phyloP scores from a whole-genome alignment of 2,329 filamentous ascomycete genomes.

The Cercospora sojina region DNA sequence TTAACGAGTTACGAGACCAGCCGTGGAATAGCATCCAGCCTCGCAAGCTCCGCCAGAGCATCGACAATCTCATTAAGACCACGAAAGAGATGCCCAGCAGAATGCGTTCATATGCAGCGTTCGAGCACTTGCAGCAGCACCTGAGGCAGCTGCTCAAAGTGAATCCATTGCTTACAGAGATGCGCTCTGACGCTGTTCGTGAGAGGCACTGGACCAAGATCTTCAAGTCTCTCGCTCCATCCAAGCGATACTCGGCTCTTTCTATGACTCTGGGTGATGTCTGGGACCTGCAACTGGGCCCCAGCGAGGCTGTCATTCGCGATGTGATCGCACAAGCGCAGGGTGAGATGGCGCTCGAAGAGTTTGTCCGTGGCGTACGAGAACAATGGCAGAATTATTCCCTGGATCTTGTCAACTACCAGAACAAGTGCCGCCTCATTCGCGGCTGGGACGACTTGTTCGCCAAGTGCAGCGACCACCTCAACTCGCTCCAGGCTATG shows the following conservation, averaged over 20 bases:
- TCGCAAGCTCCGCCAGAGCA: slow-evolving; percentile 81
- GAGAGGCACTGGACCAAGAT: slow-evolving; percentile 98
- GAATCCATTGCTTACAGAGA: slow-evolving; percentile 79
- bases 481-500: slow-evolving; percentile 98
- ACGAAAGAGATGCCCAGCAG: slow-evolving; percentile 98
- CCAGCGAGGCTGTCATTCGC: slow-evolving; percentile 82
- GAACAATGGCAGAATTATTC: slow-evolving; percentile 97
- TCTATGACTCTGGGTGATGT: slow-evolving; percentile 98
- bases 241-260: slow-evolving; percentile 88
- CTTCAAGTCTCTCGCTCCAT: slow-evolving; percentile 90
- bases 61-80: slow-evolving; percentile 93
- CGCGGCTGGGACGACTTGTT: slow-evolving; percentile 98
- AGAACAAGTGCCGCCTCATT: slow-evolving; percentile 96
- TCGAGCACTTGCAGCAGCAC: slow-evolving; percentile 93
- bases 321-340: slow-evolving; percentile 95
- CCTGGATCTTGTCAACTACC: slow-evolving; percentile 92
- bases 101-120: slow-evolving; percentile 99
- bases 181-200: slow-evolving; percentile 94
- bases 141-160: slow-evolving; percentile 87
- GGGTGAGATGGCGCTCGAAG: slow-evolving; percentile 96
- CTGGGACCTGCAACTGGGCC: slow-evolving; percentile 90
- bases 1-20: slow-evolving; percentile 89
- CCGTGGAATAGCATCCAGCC: slow-evolving; percentile 96
- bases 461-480: slow-evolving; percentile 95
- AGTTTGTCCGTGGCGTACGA: slow-evolving; percentile 93